Conservation (phyloP, 768 basidiomycete genomes). For the Kwoniella botswanensis region DNA sequence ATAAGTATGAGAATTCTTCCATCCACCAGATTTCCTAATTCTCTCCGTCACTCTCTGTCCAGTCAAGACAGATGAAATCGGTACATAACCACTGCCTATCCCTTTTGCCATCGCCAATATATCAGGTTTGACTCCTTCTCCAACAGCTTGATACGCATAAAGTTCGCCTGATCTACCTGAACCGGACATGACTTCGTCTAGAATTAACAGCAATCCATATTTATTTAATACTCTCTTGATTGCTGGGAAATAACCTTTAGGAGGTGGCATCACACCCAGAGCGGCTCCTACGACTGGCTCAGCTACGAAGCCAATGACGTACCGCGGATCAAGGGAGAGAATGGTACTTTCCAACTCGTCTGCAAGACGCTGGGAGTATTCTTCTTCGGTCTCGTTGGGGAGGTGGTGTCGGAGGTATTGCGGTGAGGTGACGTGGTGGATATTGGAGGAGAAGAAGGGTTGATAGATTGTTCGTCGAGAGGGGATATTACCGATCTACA, state of each 20-base stretch:
- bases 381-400: constrained; percentile 28
- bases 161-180: constrained; percentile 27
- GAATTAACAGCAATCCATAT: constrained; percentile 26
- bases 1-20: constrained; percentile 39
- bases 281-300: constrained; percentile 34
- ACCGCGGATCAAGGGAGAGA: constrained; percentile 27
- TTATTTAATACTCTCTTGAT: constrained; percentile 26
- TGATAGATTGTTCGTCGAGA: constrained; percentile 26
- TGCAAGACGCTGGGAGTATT: constrained; percentile 30
- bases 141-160: constrained; percentile 31
- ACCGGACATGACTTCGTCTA: constrained; percentile 40
- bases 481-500: constrained; percentile 18
- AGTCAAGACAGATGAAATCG: constrained; percentile 30
- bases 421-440: constrained; percentile 33
- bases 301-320: constrained; percentile 42
- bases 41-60: constrained; percentile 19
- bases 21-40: constrained; percentile 27
- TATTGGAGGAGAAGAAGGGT: constrained; percentile 18
- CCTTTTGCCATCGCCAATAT: constrained; percentile 35
- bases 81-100: constrained; percentile 34
- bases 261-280: constrained; percentile 39
- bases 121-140: constrained; percentile 34
- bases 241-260: constrained; percentile 35
- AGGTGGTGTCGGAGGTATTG: constrained; percentile 21
- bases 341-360: constrained; percentile 41